Evolutionary conservation across 441 rosid genomes (phyloP), one percentile per base, ranked within the genome.

Genomic region (Pelargonium cotyledonis): DNA sequence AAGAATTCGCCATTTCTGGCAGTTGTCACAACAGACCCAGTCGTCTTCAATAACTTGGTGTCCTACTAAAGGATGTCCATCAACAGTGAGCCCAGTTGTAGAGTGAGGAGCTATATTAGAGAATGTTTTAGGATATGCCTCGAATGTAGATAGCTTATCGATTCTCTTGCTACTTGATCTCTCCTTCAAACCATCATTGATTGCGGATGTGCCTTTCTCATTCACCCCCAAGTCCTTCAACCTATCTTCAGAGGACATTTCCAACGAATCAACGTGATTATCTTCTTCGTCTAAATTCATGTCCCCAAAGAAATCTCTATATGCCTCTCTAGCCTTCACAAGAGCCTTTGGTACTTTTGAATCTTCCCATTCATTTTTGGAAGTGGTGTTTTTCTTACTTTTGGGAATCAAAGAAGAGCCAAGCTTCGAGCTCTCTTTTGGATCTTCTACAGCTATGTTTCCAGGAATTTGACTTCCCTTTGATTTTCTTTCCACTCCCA

Each of bases 1-100:
- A 76, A 95, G 91, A 79, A 95, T 97, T 68, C 99, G 86, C 99
- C 98, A 95, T 70, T 76, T 85, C 80, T 79, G 85, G 78, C 99
- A 95, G 77, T 89, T 85, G 58, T 51, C 58, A 15, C 58, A 51
- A 51, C 58, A 51, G 58, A 95, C 99, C 99, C 99, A 95, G 74
- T 88, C 81, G 53, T 94, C 98, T 77, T 84, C 41, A 76, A 84
- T 78, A 68, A 90, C 68, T 72, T 83, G 80, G 44, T 95, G 84
- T 66, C 80, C 86, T 11, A 79, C 65, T 63, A 81, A 65, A 57
- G 72, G 68, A 71, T 78, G 83, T 74, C 80, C 81, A 81, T 83
- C 92, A 73, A 79, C 73, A 57, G 73, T 66, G 31, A 70, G 71
- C 65, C 77, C 79, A 67, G 73, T 74, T 68, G 71, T 70, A 66